Percentiles rank a stretch among this genome's conserved stretches.
Conservation (phyloP, 129 eudicot species). For the Flaveria linearis region DNA sequence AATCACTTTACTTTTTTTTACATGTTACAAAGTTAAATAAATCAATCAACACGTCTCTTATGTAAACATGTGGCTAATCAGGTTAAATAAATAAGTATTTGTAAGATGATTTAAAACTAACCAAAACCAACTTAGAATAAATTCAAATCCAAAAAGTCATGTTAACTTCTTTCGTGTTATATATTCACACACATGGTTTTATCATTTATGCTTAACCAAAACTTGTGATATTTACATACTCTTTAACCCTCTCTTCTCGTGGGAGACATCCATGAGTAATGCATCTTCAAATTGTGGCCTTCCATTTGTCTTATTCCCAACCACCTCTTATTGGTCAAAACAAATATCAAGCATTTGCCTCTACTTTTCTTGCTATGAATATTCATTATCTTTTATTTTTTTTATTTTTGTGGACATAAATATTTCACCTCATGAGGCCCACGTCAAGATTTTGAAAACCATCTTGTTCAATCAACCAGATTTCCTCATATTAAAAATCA, state of each 20-base stretch:
- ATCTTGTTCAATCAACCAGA: conserved; percentile 12
- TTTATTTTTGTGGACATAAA: conserved; percentile 6
- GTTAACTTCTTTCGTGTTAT: neutral
- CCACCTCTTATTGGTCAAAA: neutral
- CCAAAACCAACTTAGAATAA: neutral
- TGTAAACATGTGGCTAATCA: neutral
- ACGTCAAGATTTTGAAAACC: conserved; percentile 12
- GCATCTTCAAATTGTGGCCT: neutral
- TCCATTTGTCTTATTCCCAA: conserved; percentile 7
- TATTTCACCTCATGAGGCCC: neutral
- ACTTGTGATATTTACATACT: neutral
- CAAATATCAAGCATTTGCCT: conserved; percentile 8
- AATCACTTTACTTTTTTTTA: too few species aligned
- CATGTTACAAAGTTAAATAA: too few species aligned
- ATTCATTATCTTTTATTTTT: neutral
- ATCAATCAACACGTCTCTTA: neutral
- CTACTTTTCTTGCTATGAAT: conserved; percentile 4
- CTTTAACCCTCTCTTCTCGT: neutral
- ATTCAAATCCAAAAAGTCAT: neutral
- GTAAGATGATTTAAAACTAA: neutral
- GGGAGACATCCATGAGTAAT: neutral
- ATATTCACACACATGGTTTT: neutral
- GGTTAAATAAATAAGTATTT: neutral
- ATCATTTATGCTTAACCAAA: neutral
- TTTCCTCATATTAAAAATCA: neutral